These are phyloP conservation scores for Tarenaya hassleriana DNA, from an alignment of 345 rosid species.

Conservation along the genomic window DNA sequence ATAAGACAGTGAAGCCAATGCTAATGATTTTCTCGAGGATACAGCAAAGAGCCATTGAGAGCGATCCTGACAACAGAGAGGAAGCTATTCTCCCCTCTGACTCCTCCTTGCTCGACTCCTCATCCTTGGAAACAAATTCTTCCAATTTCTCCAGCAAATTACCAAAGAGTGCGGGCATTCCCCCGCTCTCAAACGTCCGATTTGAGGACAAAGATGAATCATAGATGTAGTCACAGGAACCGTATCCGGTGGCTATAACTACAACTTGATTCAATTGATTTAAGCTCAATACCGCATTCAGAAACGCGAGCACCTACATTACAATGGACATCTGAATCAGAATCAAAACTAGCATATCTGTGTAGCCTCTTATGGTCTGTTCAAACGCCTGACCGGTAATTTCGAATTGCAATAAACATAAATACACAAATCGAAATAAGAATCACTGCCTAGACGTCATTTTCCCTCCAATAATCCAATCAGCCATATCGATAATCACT, in stretches of 20 bases:
- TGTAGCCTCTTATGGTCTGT: background rate
- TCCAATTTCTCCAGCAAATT: slow-evolving; percentile 56
- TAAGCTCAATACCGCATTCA: slow-evolving; percentile 58
- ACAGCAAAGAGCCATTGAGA: slow-evolving; percentile 98
- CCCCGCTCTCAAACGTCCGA: slow-evolving; percentile 38
- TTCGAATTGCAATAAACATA: no score
- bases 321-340: background rate
- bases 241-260: slow-evolving; percentile 78
- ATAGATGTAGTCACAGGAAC: slow-evolving; percentile 66
- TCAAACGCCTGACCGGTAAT: background rate
- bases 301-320: slow-evolving; percentile 71
- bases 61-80: slow-evolving; percentile 78
- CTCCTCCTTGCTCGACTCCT: slow-evolving; percentile 42
- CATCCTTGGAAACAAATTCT: slow-evolving; percentile 60
- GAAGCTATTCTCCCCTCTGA: slow-evolving; percentile 40
- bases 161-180: slow-evolving; percentile 46
- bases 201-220: slow-evolving; percentile 51
- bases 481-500: background rate
- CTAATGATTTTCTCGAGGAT: slow-evolving; percentile 42
- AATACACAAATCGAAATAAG: background rate
- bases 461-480: background rate
- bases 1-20: background rate
- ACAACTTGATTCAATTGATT: slow-evolving; percentile 80
- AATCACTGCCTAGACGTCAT: background rate
- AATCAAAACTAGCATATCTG: background rate